phyloP scores from a whole-genome alignment of 305 asterid species.

The Andrographis paniculata region DNA sequence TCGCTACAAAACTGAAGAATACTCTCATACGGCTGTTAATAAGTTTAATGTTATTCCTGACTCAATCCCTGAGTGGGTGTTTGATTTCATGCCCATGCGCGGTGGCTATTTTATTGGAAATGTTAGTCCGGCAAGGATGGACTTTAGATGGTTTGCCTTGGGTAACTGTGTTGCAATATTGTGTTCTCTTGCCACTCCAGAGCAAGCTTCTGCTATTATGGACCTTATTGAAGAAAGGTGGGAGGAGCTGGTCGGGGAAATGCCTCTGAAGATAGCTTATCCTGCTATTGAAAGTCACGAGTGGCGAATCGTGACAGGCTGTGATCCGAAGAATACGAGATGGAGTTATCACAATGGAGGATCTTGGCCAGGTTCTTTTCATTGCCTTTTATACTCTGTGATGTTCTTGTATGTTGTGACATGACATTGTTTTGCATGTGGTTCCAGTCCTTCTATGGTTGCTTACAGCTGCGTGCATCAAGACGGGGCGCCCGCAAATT shows the following conservation, averaged over 20 bases:
- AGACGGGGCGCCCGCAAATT: constrained; percentile 70
- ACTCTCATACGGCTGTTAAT: constrained; percentile 79
- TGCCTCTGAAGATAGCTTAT: constrained; percentile 71
- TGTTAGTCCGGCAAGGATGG: constrained; percentile 90
- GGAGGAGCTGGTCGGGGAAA: constrained; percentile 86
- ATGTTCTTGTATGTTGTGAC: constrained; percentile 7
- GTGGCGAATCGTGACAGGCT: constrained; percentile 71
- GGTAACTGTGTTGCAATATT: constrained; percentile 77
- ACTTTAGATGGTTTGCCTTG: constrained; percentile 79
- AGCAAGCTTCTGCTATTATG: constrained; percentile 81
- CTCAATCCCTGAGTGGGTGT: constrained; percentile 84
- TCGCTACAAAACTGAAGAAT: constrained; percentile 79
- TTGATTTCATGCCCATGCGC: constrained; percentile 73
- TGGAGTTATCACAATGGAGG: constrained; percentile 97
- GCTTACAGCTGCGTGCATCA: constrained; percentile 81
- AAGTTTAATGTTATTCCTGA: constrained; percentile 92
- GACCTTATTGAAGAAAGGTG: constrained; percentile 81
- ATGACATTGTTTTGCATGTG: constrained; percentile 4
- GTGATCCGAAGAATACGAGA: constrained; percentile 83
- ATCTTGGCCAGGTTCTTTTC: constrained; percentile 97
- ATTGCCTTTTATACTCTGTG: too few relatives aligned
- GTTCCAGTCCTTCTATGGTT: constrained; percentile 72
- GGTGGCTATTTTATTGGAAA: constrained; percentile 86
- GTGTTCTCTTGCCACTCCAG: constrained; percentile 68
- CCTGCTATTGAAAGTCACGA: constrained; percentile 80